Conservation (phyloP, 164 flowering plant genomes). For the Buxus sempervirens region DNA sequence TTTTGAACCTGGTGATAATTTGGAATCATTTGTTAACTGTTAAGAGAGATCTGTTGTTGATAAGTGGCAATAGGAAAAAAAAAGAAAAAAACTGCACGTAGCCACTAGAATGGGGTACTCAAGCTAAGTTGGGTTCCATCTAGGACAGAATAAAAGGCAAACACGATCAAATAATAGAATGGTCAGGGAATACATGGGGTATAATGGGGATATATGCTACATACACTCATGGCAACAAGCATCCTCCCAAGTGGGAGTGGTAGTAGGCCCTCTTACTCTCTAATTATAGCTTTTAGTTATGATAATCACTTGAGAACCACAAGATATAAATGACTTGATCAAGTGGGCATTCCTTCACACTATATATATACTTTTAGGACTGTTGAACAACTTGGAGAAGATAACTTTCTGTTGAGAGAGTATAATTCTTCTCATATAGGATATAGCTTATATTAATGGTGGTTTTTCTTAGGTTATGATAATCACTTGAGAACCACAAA, state of each 20-base stretch:
- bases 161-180: neutral
- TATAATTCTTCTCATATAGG: too few relatives aligned
- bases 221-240: neutral
- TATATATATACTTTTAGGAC: neutral
- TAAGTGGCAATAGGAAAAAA: too few relatives aligned
- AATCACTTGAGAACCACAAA: neutral
- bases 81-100: too few relatives aligned
- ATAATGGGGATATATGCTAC: neutral
- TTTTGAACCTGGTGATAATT: too few relatives aligned
- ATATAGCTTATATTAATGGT: too few relatives aligned
- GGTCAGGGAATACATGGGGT: neutral
- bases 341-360: neutral
- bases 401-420: neutral
- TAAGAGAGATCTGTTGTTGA: too few relatives aligned
- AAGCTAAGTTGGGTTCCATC: too few relatives aligned
- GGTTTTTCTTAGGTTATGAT: neutral
- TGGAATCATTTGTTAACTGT: too few relatives aligned
- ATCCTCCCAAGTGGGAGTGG: constrained; percentile 2
- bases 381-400: neutral
- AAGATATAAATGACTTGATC: neutral
- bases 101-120: too few relatives aligned
- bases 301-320: neutral
- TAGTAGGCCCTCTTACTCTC: neutral
- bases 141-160: neutral
- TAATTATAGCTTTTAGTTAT: neutral